Base-by-base conservation (phyloP, 768 basidiomycete genomes). In the Leccinum uliginosum region DNA sequence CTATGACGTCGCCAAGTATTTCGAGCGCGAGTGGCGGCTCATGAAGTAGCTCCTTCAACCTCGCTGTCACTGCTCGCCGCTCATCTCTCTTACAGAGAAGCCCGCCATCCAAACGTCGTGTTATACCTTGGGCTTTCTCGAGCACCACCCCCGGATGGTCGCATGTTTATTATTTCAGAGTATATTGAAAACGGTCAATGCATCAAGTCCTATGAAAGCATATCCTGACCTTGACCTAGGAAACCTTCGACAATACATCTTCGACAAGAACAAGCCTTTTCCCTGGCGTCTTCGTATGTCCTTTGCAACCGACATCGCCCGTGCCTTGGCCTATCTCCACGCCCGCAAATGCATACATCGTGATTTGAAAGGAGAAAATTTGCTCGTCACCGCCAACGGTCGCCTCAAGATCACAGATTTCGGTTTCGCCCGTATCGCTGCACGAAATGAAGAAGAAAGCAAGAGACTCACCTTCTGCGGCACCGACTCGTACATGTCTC, bases 351-450 rank as follows among this genome's bases (percentile, higher is more conserved):
- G 87, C 71, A 90, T 89, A 59, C 88, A 90, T 64, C 85, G 87
- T 29, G 96, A 99, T 73, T 80, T 99, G 61, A 99, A 99, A 72
- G 95, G 94, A 35, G 96, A 98, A 76, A 99, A 99, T 63, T 80
- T 98, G 26, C 83, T 98, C n/a, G 86, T 98, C 21, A 98, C 95
- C 0, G 75, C 87, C 35, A 99, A 99, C 65, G 91, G 93, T 21
- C 85, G 96, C 45, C 80, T 98, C 67, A 99, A 98, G 76, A 87
- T 98, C 64, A 97, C 95, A n/a, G 96, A 99, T 68, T 99, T 99
- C 73, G 96, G 96, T 1, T 96, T 98, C 64, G 93, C 94, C 4
- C 83, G 96, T 34, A 97, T 98, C 65, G 93, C 93, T 0, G 93
- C 93, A 0, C 82, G 89, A 43, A 96, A 91, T 65, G 91, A 86